These are phyloP conservation scores for Ramularia endophylla DNA, from an alignment of 2,329 filamentous ascomycete genomes.

Conservation along the genomic window DNA sequence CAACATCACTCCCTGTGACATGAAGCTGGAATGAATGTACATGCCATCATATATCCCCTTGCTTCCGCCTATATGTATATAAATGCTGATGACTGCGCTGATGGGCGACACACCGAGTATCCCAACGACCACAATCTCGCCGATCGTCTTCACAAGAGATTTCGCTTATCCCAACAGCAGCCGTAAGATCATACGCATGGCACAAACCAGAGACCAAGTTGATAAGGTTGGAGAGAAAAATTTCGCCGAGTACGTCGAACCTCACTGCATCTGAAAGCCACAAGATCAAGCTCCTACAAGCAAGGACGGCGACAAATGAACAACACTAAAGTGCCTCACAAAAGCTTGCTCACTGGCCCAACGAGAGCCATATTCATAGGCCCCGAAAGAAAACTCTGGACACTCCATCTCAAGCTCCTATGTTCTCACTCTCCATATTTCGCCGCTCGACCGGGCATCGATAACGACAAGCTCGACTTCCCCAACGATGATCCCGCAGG, in stretches of 20 bases:
- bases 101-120: no score
- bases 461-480: constrained; percentile 40
- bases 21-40: no score
- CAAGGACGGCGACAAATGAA: no score
- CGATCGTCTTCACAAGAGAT: constrained; percentile 33
- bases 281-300: no score
- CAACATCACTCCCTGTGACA: no score
- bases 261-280: no score
- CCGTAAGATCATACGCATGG: no score
- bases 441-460: constrained; percentile 30
- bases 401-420: constrained; percentile 48
- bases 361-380: constrained; percentile 49
- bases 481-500: constrained; percentile 46
- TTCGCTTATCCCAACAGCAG: constrained; percentile 41
- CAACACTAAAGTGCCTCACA: no score
- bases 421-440: constrained; percentile 48
- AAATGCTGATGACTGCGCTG: no score
- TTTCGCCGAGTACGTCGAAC: constrained; percentile 49
- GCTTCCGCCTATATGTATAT: no score
- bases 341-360: constrained; percentile 49
- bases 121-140: constrained; percentile 5
- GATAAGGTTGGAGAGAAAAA: constrained; percentile 42
- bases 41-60: no score
- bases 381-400: constrained; percentile 43
- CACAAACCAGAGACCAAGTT: no score